Conservation (phyloP, 2,329 filamentous ascomycete species). For the Davidsoniella eucalypti region DNA sequence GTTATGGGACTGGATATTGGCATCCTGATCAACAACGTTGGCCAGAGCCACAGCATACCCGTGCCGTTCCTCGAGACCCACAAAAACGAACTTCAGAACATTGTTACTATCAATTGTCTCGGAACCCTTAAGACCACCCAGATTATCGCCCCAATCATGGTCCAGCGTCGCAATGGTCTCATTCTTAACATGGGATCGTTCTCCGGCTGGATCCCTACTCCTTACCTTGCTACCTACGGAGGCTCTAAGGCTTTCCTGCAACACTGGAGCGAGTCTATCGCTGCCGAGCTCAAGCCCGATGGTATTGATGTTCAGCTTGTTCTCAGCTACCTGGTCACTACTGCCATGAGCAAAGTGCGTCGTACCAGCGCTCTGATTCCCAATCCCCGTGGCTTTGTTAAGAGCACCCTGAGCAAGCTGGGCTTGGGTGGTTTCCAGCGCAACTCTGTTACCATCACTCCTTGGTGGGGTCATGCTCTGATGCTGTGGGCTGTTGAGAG, state of each 20-base stretch:
- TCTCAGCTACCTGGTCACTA: conserved; percentile 82
- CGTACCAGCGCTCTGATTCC: conserved; percentile 64
- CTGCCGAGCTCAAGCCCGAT: conserved; percentile 61
- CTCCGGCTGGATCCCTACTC: conserved; percentile 79
- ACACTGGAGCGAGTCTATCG: conserved; percentile 81
- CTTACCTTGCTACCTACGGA: conserved; percentile 86
- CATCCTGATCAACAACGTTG: conserved; percentile 93
- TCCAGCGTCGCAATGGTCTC: conserved; percentile 66
- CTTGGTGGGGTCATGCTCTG: conserved; percentile 80
- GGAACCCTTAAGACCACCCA: conserved; percentile 81
- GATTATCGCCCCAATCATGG: conserved; percentile 69
- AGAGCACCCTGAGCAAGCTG: conserved; percentile 60
- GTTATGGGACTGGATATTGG: conserved; percentile 62
- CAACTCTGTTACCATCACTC: conserved; percentile 71
- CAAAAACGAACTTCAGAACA: conserved; percentile 66
- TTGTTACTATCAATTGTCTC: conserved; percentile 88
- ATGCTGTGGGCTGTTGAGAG: conserved; percentile 70
- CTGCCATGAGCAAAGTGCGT: conserved; percentile 92
- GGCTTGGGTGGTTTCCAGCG: conserved; percentile 59
- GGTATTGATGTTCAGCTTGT: conserved; percentile 84
- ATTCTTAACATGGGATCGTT: conserved; percentile 97
- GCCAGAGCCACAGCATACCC: conserved; percentile 83
- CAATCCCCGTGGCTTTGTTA: conserved; percentile 67
- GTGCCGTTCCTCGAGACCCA: conserved; percentile 72
- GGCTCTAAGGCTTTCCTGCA: conserved; percentile 97